These are phyloP conservation scores for Xylaria sp. DNA, from an alignment of 2,329 filamentous ascomycete species.

Conservation along the genomic window DNA sequence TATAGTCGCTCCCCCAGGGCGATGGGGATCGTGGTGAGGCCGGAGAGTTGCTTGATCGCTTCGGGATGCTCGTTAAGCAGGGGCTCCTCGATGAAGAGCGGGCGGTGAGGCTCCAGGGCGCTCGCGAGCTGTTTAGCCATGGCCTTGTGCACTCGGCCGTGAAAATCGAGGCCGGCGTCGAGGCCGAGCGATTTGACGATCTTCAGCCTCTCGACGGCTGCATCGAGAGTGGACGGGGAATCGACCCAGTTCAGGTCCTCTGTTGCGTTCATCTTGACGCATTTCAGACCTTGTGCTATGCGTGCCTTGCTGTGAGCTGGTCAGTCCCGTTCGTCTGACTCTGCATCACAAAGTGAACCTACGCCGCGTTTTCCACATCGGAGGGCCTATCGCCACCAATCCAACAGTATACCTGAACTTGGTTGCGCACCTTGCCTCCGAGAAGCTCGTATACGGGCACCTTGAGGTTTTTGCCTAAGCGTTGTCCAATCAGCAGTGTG, in stretches of 20 bases:
- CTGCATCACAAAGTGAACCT: constrained; percentile 41
- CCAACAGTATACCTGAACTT: constrained; percentile 80
- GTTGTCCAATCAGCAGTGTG: constrained; percentile 1
- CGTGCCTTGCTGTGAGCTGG: constrained; percentile 59
- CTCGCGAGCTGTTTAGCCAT: constrained; percentile 82
- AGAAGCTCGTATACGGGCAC: constrained; percentile 79
- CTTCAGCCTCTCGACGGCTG: constrained; percentile 73
- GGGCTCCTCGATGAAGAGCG: constrained; percentile 82
- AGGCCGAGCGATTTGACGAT: constrained; percentile 76
- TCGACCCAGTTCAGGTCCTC: constrained; percentile 82
- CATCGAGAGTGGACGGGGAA: constrained; percentile 71
- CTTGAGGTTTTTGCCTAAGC: constrained; percentile 58
- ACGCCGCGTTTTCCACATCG: constrained; percentile 73
- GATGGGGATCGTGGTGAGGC: constrained; percentile 70
- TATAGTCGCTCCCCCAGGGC: constrained; percentile 79
- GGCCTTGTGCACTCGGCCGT: constrained; percentile 80
- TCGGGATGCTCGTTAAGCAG: constrained; percentile 75
- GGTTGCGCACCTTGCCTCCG: constrained; percentile 77
- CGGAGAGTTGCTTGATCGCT: constrained; percentile 68
- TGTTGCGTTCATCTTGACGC: constrained; percentile 84
- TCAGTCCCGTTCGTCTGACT: background rate
- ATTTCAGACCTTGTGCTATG: constrained; percentile 70
- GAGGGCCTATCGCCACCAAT: constrained; percentile 78
- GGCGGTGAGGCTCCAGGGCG: constrained; percentile 72
- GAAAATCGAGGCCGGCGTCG: constrained; percentile 81